These are phyloP conservation scores for Ceratorhiza oryzae-sativae DNA, from an alignment of 1,284 basidiomycete genomes.

Conservation along the genomic window DNA sequence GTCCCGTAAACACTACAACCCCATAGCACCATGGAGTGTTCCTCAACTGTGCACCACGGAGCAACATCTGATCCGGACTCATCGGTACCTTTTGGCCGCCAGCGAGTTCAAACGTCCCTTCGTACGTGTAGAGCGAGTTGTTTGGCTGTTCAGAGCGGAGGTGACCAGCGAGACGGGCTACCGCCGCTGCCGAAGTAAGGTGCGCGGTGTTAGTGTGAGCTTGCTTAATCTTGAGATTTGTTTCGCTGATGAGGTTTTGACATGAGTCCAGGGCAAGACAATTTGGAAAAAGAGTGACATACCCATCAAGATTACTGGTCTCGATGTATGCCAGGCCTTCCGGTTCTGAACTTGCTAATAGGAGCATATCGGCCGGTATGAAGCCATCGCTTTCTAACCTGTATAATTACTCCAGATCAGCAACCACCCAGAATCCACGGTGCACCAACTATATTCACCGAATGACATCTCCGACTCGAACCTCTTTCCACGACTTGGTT, in stretches of 20 bases:
- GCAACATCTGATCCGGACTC: constrained; percentile 92
- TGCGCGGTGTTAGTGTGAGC: constrained; percentile 82
- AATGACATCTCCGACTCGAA: constrained; percentile 91
- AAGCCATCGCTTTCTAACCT: constrained; percentile 86
- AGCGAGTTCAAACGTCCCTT: constrained; percentile 74
- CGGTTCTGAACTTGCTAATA: constrained; percentile 91
- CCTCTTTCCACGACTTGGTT: constrained; percentile 85
- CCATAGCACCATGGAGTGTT: constrained; percentile 99
- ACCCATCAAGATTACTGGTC: constrained; percentile 97
- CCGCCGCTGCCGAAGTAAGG: constrained; percentile 79
- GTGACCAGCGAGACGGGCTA: constrained; percentile 78
- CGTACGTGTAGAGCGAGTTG: constrained; percentile 96
- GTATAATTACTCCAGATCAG: too few species aligned
- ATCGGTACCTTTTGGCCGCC: constrained; percentile 72
- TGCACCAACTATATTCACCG: constrained; percentile 52
- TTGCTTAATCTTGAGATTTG: constrained; percentile 99
- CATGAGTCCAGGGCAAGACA: background rate
- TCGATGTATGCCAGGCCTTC: constrained; percentile 98
- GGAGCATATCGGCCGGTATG: constrained; percentile 93
- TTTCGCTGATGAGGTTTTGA: constrained; percentile 68
- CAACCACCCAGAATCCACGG: background rate
- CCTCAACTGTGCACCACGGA: constrained; percentile 93
- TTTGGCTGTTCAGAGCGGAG: constrained; percentile 96
- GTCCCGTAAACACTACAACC: constrained; percentile 92
- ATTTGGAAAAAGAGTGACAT: constrained; percentile 46